Conservation (phyloP, 2,329 filamentous ascomycete genomes). For the Colletotrichum incanum region DNA sequence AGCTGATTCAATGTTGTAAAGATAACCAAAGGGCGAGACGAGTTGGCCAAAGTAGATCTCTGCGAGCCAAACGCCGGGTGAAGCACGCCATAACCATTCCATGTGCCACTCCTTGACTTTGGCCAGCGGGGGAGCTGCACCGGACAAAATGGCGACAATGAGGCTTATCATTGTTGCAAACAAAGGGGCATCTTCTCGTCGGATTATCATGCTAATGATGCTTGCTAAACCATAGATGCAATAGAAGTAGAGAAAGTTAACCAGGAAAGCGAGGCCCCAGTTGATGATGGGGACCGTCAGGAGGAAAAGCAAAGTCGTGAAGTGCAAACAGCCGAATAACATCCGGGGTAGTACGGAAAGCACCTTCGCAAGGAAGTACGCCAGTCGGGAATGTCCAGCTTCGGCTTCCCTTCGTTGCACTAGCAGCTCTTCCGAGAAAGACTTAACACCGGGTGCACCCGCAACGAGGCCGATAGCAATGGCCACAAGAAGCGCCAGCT, state of each 20-base stretch:
- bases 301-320: conserved; percentile 66
- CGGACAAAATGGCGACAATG: conserved; percentile 69
- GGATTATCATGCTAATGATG: conserved; percentile 67
- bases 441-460: conserved; percentile 68
- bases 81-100: conserved; percentile 69
- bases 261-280: conserved; percentile 64
- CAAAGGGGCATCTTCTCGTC: conserved; percentile 70
- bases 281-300: conserved; percentile 65
- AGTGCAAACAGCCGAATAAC: conserved; percentile 67
- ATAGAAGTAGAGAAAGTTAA: conserved; percentile 71
- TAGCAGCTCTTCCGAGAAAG: conserved; percentile 71
- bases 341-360: conserved; percentile 67
- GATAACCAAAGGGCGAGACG: conserved; percentile 62
- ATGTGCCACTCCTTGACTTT: conserved; percentile 67
- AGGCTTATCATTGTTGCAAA: conserved; percentile 69
- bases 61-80: conserved; percentile 69
- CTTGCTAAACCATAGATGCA: conserved; percentile 71
- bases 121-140: conserved; percentile 65
- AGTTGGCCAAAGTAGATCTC: conserved; percentile 71
- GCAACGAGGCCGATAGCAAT: conserved; percentile 71
- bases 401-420: conserved; percentile 70
- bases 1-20: conserved; percentile 67
- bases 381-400: conserved; percentile 68
- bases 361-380: conserved; percentile 72
- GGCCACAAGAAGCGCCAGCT: conserved; percentile 67